Percentiles rank a stretch among this genome's conserved stretches.
These are phyloP conservation scores for Globisporangium spinosum DNA, from an alignment of 352 stramenopile genomes.

Conservation along the genomic window DNA sequence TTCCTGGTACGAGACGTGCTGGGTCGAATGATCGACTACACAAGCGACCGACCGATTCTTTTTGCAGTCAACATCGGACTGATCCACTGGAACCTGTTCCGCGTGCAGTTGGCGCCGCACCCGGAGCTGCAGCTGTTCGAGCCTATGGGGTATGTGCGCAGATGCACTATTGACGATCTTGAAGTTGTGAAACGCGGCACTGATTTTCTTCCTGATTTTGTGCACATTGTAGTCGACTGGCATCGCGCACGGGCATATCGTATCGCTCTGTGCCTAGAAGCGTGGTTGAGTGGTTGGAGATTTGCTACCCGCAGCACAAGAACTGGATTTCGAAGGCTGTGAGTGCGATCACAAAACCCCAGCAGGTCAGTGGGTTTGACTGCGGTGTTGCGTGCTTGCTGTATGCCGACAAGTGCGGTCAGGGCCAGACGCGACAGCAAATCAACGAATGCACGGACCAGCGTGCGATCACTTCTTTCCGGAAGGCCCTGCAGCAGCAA, in stretches of 20 bases:
- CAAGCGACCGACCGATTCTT: constrained; percentile 50
- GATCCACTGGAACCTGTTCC: constrained; percentile 89
- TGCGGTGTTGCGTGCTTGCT: constrained; percentile 86
- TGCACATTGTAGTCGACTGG: constrained; percentile 30
- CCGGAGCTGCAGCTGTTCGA: constrained; percentile 86
- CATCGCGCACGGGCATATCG: constrained; percentile 54
- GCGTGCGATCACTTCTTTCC: constrained; percentile 67
- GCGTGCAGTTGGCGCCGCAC: constrained; percentile 62
- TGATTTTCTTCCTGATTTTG: not conserved
- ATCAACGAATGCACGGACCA: constrained; percentile 68
- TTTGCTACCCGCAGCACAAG: constrained; percentile 60
- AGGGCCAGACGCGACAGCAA: constrained; percentile 47
- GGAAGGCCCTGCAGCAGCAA: constrained; percentile 43
- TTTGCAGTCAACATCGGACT: constrained; percentile 80
- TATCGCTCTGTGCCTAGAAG: constrained; percentile 72
- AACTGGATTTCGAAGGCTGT: constrained; percentile 53
- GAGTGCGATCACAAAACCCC: constrained; percentile 76
- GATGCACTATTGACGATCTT: not conserved
- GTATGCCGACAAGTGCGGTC: constrained; percentile 84
- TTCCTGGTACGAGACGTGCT: constrained; percentile 61
- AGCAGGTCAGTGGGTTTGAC: constrained; percentile 89
- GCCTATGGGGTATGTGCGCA: constrained; percentile 62
- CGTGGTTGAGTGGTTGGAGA: constrained; percentile 84
- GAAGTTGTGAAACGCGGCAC: not conserved
- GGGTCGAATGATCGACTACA: constrained; percentile 59